Evolutionary conservation across 1,284 basidiomycete genomes (phyloP).

Genomic region (Cutaneotrichosporon arboriforme): DNA sequence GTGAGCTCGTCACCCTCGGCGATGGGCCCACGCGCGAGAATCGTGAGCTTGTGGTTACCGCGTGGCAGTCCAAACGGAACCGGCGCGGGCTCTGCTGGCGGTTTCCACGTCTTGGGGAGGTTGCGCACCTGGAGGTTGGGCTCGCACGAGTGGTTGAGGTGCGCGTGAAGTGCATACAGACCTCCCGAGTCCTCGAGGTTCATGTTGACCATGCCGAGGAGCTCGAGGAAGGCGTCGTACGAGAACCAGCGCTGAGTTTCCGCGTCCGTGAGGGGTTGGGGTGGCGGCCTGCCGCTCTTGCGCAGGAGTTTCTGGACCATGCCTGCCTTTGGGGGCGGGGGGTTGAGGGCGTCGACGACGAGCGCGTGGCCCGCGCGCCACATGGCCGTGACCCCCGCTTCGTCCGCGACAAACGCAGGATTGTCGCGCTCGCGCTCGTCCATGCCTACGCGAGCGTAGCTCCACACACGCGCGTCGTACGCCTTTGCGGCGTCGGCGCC

Average conservation of each 20-base stretch:
- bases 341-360: conserved; percentile 48
- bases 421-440: conserved; percentile 35
- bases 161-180: conserved; percentile 76
- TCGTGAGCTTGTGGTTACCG: conserved; percentile 46
- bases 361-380: conserved; percentile 62
- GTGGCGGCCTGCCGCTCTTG: conserved; percentile 54
- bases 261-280: conserved; percentile 51
- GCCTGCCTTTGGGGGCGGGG: conserved; percentile 2
- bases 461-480: conserved; percentile 32
- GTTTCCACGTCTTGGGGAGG: conserved; percentile 29
- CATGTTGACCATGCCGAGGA: conserved; percentile 74
- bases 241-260: conserved; percentile 61
- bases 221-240: conserved; percentile 65
- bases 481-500: conserved; percentile 41
- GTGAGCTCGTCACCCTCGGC: conserved; percentile 64
- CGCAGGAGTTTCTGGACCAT: conserved; percentile 1
- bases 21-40: conserved; percentile 64
- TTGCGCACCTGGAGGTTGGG: conserved; percentile 61
- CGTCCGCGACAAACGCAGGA: conserved; percentile 37
- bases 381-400: conserved; percentile 49
- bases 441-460: conserved; percentile 40
- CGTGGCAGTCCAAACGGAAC: conserved; percentile 46
- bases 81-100: conserved; percentile 61
- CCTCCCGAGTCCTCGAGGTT: conserved; percentile 84
- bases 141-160: conserved; percentile 75